Conservation (phyloP, 1,284 basidiomycete species). For the Apiotrichum gamsii region DNA sequence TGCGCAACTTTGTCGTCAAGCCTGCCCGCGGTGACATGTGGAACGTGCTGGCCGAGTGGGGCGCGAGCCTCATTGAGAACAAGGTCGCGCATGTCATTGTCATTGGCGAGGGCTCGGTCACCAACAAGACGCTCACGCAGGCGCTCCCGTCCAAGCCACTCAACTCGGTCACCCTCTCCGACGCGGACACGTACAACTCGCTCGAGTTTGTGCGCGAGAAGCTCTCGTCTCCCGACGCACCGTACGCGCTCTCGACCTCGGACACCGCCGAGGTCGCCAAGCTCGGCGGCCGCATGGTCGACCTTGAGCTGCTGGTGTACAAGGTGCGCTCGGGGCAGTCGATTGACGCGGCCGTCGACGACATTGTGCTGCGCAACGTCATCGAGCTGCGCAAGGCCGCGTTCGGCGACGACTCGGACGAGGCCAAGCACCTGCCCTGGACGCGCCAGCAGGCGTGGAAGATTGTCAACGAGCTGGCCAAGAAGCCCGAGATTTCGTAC, state of each 20-base stretch:
- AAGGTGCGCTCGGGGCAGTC: constrained; percentile 70
- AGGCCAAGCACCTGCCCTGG: constrained; percentile 78
- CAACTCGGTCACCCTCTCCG: constrained; percentile 66
- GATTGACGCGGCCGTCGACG: constrained; percentile 76
- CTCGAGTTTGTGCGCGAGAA: constrained; percentile 75
- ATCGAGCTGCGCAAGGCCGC: constrained; percentile 82
- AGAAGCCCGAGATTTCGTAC: constrained; percentile 67
- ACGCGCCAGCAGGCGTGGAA: constrained; percentile 81
- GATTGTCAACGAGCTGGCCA: constrained; percentile 68
- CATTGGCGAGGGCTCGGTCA: constrained; percentile 81
- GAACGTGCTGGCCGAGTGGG: constrained; percentile 77
- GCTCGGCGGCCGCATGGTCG: constrained; percentile 76
- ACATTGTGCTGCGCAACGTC: constrained; percentile 72
- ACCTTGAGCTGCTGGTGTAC: constrained; percentile 60
- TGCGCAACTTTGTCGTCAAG: constrained; percentile 68
- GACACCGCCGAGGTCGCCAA: constrained; percentile 60
- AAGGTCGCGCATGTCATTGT: constrained; percentile 88
- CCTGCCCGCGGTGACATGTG: constrained; percentile 64
- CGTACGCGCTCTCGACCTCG: constrained; percentile 27
- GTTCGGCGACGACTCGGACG: constrained; percentile 85
- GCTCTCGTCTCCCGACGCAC: constrained; percentile 53
- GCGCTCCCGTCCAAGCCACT: constrained; percentile 84
- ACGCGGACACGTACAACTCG: constrained; percentile 76
- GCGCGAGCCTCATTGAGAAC: constrained; percentile 70
- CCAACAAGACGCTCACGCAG: constrained; percentile 75